These are phyloP conservation scores for Articulospora tetracladia DNA, from an alignment of 495 filamentous ascomycete genomes.

Conservation along the genomic window DNA sequence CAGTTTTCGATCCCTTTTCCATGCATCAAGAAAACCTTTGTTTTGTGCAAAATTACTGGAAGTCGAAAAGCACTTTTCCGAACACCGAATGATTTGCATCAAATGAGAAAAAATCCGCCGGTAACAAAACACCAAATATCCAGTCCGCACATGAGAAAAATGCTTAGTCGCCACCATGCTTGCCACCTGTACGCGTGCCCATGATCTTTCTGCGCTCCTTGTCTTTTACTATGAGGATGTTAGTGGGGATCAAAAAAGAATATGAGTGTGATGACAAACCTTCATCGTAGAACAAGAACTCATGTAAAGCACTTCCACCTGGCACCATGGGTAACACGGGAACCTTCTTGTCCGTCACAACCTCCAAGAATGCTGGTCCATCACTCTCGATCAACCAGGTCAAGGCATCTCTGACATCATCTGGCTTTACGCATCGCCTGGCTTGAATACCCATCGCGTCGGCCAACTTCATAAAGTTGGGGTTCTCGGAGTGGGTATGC, in stretches of 20 bases:
- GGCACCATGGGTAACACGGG: conserved; percentile 98
- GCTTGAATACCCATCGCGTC: conserved; percentile 79
- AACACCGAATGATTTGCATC: background rate
- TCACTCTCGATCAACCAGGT: conserved; percentile 85
- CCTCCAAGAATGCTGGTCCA: conserved; percentile 68
- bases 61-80: conserved; percentile 4
- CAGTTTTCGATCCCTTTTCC: background rate
- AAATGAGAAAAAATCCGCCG: conserved; percentile 1
- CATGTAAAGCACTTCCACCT: conserved; percentile 78
- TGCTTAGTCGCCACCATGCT: conserved; percentile 29
- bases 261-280: conserved; percentile 39
- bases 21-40: background rate
- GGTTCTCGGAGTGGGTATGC: conserved; percentile 87
- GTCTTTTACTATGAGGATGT: conserved; percentile 57
- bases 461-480: conserved; percentile 80
- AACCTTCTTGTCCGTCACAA: conserved; percentile 80
- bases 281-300: conserved; percentile 89
- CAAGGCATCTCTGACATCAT: conserved; percentile 71
- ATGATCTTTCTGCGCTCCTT: conserved; percentile 69
- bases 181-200: conserved; percentile 59
- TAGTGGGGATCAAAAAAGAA: background rate
- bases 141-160: background rate
- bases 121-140: background rate
- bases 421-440: conserved; percentile 58
- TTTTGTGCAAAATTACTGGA: background rate